Evolutionary conservation across 352 stramenopile genomes (phyloP).

Genomic region (Pythium volutum): DNA sequence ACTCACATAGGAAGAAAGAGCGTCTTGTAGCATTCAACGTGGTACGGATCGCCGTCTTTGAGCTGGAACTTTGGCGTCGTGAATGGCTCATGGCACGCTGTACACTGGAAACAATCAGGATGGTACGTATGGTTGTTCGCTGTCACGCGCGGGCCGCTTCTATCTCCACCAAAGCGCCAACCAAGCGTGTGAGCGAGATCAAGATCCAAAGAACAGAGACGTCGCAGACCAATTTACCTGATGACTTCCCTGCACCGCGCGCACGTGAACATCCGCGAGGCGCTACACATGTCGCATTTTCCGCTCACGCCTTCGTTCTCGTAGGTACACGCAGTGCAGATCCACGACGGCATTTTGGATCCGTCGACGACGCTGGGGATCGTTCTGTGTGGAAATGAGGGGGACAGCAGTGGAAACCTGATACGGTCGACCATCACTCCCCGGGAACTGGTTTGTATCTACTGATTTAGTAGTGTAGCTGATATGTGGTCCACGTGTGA

Average conservation of each 20-base stretch:
- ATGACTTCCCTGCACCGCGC: constrained; percentile 28
- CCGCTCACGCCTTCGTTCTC: constrained; percentile 35
- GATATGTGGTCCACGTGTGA: constrained; percentile 11
- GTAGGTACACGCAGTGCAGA: constrained; percentile 43
- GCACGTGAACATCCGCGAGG: constrained; percentile 39
- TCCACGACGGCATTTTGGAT: constrained; percentile 34
- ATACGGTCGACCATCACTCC: background rate
- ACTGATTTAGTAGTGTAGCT: constrained; percentile 8
- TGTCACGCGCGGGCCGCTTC: constrained; percentile 27
- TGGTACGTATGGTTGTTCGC: constrained; percentile 33
- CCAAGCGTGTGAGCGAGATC: background rate
- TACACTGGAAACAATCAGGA: constrained; percentile 36
- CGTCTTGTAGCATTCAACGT: constrained; percentile 58
- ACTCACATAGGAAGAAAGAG: constrained; percentile 48
- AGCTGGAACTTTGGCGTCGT: constrained; percentile 32
- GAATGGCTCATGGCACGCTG: constrained; percentile 38
- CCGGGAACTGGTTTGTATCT: background rate
- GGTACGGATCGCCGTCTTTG: constrained; percentile 56
- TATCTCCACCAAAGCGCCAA: background rate
- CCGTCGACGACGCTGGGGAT: too few relatives aligned
- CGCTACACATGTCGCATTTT: constrained; percentile 40
- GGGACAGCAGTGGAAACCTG: background rate
- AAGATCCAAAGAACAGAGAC: background rate
- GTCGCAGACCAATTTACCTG: background rate
- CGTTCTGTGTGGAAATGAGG: background rate